Conservation (phyloP, 2,329 filamentous ascomycete genomes). For the Venturia oleaginea region DNA sequence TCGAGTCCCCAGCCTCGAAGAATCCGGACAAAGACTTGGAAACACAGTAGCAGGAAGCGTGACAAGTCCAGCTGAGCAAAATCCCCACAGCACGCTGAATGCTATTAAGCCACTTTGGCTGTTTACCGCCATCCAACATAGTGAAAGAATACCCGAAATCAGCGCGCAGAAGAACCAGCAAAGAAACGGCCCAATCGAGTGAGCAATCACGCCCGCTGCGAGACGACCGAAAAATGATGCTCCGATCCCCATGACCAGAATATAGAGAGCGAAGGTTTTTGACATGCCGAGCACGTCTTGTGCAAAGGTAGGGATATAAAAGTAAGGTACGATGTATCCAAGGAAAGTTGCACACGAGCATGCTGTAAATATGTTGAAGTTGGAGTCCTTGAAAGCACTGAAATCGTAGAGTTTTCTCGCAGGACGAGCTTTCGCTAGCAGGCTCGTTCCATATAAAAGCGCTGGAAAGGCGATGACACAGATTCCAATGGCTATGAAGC, state of each 20-base stretch:
- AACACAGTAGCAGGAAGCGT: conserved; percentile 29
- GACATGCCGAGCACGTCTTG: conserved; percentile 23
- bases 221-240: conserved; percentile 29
- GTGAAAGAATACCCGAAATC: conserved; percentile 22
- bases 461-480: conserved; percentile 27
- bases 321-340: conserved; percentile 30
- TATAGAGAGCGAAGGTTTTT: conserved; percentile 19
- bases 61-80: conserved; percentile 29
- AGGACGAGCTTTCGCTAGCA: conserved; percentile 23
- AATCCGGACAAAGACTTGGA: conserved; percentile 28
- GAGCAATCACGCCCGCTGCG: conserved; percentile 23
- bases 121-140: conserved; percentile 27
- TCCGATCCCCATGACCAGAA: conserved; percentile 25
- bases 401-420: conserved; percentile 26
- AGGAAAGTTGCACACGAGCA: conserved; percentile 28
- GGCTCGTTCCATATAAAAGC: conserved; percentile 24
- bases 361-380: conserved; percentile 27
- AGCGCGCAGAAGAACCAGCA: conserved; percentile 26
- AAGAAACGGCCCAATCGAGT: conserved; percentile 25
- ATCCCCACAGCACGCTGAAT: conserved; percentile 29
- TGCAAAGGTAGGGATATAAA: conserved; percentile 29
- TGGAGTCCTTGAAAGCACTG: conserved; percentile 24
- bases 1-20: conserved; percentile 26
- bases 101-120: conserved; percentile 23
- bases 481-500: conserved; percentile 15